A percentile compares a stretch with the other conserved stretches of the same genome.
Conservation (phyloP, 768 basidiomycete genomes). For the Peribolospora kevripleyi region DNA sequence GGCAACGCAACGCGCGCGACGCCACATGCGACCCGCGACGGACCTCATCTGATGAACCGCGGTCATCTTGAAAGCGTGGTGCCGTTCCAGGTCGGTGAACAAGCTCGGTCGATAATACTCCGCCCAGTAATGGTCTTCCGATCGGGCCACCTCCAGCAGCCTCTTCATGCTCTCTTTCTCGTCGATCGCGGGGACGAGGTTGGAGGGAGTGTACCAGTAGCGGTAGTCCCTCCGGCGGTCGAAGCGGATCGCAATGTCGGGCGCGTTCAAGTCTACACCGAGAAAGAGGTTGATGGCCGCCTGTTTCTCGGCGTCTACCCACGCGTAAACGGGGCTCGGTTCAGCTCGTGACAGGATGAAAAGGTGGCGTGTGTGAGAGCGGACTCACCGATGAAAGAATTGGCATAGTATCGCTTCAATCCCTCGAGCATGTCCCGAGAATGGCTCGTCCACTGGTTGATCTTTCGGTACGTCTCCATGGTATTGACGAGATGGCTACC, state of each 20-base stretch:
- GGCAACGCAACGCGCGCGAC: not conserved
- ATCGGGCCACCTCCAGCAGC: slow-evolving; percentile 35
- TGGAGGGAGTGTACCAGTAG: slow-evolving; percentile 50
- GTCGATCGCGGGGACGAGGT: slow-evolving; percentile 43
- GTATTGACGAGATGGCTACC: slow-evolving; percentile 88
- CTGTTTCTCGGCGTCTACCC: slow-evolving; percentile 80
- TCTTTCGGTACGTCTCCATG: slow-evolving; percentile 81
- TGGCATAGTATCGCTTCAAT: slow-evolving; percentile 79
- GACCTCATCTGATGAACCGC: slow-evolving; percentile 31
- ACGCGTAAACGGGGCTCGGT: not conserved
- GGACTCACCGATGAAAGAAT: slow-evolving; percentile 53
- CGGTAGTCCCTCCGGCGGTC: slow-evolving; percentile 47
- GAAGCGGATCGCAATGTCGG: not conserved
- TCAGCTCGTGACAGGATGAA: not conserved
- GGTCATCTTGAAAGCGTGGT: slow-evolving; percentile 82
- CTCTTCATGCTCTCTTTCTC: slow-evolving; percentile 39
- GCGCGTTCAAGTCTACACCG: slow-evolving; percentile 28
- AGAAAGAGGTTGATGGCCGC: slow-evolving; percentile 93
- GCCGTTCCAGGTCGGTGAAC: slow-evolving; percentile 63
- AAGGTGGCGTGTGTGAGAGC: not conserved
- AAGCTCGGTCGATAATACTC: slow-evolving; percentile 67
- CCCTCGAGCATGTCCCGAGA: slow-evolving; percentile 91
- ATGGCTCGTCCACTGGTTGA: slow-evolving; percentile 94
- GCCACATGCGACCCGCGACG: not conserved
- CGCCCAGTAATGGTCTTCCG: slow-evolving; percentile 45